Evolutionary conservation across 1,139 yeast species (phyloP), one percentile per base, ranked within the genome.

Genomic region (Suhomyces bribrorum): DNA sequence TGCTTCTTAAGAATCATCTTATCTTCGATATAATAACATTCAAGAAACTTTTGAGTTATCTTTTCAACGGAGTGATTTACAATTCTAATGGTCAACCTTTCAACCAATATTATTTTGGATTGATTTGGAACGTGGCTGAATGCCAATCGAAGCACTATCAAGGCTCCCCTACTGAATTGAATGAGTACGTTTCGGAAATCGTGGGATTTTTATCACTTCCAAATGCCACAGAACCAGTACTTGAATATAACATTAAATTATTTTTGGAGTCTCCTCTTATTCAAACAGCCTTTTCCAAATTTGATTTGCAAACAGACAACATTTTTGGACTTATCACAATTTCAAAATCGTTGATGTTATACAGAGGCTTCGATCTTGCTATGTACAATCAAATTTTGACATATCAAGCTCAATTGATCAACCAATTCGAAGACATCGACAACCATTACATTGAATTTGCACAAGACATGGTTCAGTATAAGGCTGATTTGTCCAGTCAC

Each of bases 351-450:
- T 50, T 69, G 32, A 50, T 59, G 52, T 41, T 46, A 4, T 50
- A 47, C 38, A 47, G 49, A 14, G 40, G 44, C 1, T 37, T 40
- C 5, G 46, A 48, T 15, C 30, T 49, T 11, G 32, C 33, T 1
- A 34, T 46, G 8, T 33, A 52, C 6, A 47, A 53, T n/a, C 62
- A 59, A 43, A 50, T 67, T 14, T 43, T 60, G 12, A 50, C 60
- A 18, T 60, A 58, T 39, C 66, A 66, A 49, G 61, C 81, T 1
- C 59, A 64, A 18, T 50, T 80, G 44, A 59, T 78, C 14, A 62
- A 71, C 33, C 75, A 74, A 53, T 69, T 79, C 37, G 76, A 76
- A 49, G 80, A 78, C 46, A 59, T 78, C 20, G 81, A 76, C 33
- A 65, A 72, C 36, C 72, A 70, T 44, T 76, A 75, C 48, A 52